Evolutionary conservation across 495 filamentous ascomycete genomes (phyloP), one percentile per base, ranked within the genome.

Genomic region (Trypethelium eluteriae): DNA sequence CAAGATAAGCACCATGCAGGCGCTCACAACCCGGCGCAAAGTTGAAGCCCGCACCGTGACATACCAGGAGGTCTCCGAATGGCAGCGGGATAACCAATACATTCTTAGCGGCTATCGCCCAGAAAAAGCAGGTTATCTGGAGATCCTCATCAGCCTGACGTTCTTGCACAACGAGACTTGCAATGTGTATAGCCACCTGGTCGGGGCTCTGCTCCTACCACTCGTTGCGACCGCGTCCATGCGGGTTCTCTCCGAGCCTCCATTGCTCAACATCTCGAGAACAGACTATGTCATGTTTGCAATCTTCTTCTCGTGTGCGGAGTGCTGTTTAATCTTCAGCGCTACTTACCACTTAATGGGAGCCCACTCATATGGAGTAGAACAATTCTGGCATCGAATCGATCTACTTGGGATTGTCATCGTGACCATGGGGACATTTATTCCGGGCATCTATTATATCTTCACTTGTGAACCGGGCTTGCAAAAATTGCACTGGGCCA

Each of bases 371-470:
- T 16, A 67, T 9, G 25, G 59, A 9, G 49, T 76, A 18, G 65
- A 67, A 16, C 63, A 73, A 67, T 32, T 70, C 4, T 78, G 74
- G 63, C 62, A 67, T 7, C 70, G 74, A 57, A 53, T 78, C 2
- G 75, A 78, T 44, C 68, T 70, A 62, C 68, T 70, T 39, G 68
- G 68, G 65, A 57, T 70, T 61, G 68, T 63, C 62, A 68, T 70
- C 62, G 68, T 70, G 49, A 68, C 68, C 65, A 41, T 70, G 38
- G 66, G 62, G 3, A 66, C 74, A 38, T 65, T 78, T 66, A 39
- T 76, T 5, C 77, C 70, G 10, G 75, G 74, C 49, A 72, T 76
- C 38, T 70, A 75, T 47, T 71, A 75, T 50, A 49, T 69, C 11
- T 66, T 67, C 65, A 62, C 56, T 56, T 67, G 65, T 67, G 65